These are phyloP conservation scores for Fusarium anthophilum DNA, from an alignment of 2,329 filamentous ascomycete species.

Conservation along the genomic window DNA sequence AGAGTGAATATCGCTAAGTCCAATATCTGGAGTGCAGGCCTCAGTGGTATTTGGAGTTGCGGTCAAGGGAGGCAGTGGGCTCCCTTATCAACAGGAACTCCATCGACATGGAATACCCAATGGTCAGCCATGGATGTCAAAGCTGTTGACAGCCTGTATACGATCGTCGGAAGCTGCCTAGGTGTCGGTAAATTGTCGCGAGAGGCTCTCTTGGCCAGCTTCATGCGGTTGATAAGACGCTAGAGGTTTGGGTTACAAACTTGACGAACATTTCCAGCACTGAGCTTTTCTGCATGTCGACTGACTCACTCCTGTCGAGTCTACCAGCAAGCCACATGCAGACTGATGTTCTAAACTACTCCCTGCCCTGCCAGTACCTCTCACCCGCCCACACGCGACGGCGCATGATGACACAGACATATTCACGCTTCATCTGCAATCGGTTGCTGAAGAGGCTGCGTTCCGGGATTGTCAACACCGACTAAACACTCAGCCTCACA, in stretches of 20 bases:
- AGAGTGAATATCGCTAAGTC: background rate
- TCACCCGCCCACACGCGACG: no score
- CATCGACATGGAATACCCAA: rapidly evolving
- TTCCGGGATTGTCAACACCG: rapidly evolving
- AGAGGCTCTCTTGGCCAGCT: background rate
- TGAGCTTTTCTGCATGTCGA: background rate
- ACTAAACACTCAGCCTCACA: rapidly evolving
- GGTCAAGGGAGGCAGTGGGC: background rate
- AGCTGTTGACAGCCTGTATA: background rate
- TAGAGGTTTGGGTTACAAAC: background rate
- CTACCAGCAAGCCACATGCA: background rate
- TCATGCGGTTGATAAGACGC: background rate
- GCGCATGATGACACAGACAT: background rate
- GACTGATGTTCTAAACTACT: rapidly evolving
- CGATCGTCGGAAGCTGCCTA: background rate
- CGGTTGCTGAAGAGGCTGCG: background rate
- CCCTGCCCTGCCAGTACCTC: background rate
- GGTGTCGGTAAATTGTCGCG: rapidly evolving
- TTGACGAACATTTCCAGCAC: background rate
- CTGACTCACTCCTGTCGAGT: background rate
- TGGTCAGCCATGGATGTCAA: rapidly evolving
- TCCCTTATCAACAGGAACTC: background rate
- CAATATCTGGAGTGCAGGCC: background rate
- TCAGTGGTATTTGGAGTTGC: background rate
- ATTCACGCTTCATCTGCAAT: background rate